These are phyloP conservation scores for Adansonia gregorii DNA, from an alignment of 441 rosid species.

Conservation along the genomic window DNA sequence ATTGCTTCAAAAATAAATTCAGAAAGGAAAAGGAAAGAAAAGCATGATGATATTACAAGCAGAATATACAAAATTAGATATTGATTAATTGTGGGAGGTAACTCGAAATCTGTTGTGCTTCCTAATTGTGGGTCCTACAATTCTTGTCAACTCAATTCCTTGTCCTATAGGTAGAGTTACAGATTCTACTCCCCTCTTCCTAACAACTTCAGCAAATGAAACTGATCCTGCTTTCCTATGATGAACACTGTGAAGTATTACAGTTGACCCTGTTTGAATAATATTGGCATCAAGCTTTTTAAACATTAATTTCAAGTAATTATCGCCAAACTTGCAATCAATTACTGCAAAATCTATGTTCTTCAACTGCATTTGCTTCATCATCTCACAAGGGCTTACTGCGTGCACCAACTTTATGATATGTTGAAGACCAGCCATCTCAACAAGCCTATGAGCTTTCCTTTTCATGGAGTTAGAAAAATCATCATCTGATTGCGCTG, in stretches of 20 bases:
- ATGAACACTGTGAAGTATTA: constrained; percentile 22
- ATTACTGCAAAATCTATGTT: constrained; percentile 26
- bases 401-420: not conserved
- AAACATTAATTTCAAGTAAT: constrained; percentile 16
- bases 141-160: constrained; percentile 38
- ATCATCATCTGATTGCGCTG: not conserved
- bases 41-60: too few species aligned
- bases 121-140: constrained; percentile 18
- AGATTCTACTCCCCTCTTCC: constrained; percentile 12
- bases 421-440: not conserved
- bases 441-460: not conserved
- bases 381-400: not conserved
- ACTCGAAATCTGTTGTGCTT: constrained; percentile 32
- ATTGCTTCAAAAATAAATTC: too few species aligned
- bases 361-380: not conserved
- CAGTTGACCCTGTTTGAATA: constrained; percentile 13
- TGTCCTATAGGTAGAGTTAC: constrained; percentile 35
- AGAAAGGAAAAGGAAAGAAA: too few species aligned
- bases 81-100: not conserved
- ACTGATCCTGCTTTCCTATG: not conserved
- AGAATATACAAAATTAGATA: not conserved
- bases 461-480: not conserved
- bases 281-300: constrained; percentile 14
- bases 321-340: constrained; percentile 26
- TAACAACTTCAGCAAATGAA: constrained; percentile 26